phyloP scores from a whole-genome alignment of 352 stramenopile species.

The Pythium phragmiticola region DNA sequence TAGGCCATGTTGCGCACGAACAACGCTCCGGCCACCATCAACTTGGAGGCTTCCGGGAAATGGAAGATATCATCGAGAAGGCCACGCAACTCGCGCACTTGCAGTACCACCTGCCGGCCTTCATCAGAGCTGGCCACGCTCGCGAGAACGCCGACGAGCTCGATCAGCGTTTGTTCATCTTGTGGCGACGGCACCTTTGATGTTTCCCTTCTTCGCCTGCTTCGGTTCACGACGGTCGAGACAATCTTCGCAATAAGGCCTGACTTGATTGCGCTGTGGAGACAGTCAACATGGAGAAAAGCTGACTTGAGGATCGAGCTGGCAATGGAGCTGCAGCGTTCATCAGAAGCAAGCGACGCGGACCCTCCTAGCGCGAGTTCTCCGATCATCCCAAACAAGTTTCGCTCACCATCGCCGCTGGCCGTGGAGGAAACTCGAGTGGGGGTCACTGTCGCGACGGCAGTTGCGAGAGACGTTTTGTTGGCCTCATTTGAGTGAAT shows the following conservation, averaged over 20 bases:
- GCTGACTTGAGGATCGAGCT: slow-evolving; percentile 45
- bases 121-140: slow-evolving; percentile 46
- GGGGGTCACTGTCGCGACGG: background rate
- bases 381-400: slow-evolving; percentile 19
- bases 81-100: slow-evolving; percentile 32
- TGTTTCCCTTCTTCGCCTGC: slow-evolving; percentile 26
- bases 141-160: slow-evolving; percentile 47
- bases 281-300: slow-evolving; percentile 52
- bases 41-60: background rate
- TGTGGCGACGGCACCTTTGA: background rate
- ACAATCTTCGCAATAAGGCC: slow-evolving; percentile 43
- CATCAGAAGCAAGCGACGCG: background rate
- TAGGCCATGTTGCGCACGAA: slow-evolving; percentile 64
- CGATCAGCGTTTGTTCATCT: slow-evolving; percentile 37
- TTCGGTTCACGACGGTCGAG: slow-evolving; percentile 34
- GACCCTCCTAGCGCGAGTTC: slow-evolving; percentile 12
- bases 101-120: slow-evolving; percentile 40
- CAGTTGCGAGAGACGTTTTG: slow-evolving; percentile 33
- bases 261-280: slow-evolving; percentile 42
- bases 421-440: background rate
- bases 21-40: slow-evolving; percentile 37
- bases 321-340: slow-evolving; percentile 30
- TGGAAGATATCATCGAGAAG: slow-evolving; percentile 51
- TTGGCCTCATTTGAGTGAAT: slow-evolving; percentile 40
- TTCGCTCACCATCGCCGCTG: slow-evolving; percentile 2